Evolutionary conservation across 345 rosid species (phyloP).

Genomic region (Populus tremula): DNA sequence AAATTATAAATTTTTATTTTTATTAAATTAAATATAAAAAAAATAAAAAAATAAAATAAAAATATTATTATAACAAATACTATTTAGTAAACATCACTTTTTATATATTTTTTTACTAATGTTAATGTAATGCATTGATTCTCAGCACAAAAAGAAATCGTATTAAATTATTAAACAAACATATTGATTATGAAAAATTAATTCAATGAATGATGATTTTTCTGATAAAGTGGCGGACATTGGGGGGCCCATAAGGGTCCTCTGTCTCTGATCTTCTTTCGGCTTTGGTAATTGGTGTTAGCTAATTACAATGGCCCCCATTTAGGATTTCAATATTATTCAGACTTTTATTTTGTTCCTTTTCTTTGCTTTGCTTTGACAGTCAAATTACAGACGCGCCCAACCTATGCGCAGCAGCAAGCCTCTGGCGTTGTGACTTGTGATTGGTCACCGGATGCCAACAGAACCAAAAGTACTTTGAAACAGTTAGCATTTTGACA

Average conservation of each 20-base stretch:
- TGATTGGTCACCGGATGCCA: neutral
- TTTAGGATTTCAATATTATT: neutral
- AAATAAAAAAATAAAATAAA: too few relatives aligned
- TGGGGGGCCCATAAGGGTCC: neutral
- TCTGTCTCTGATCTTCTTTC: neutral
- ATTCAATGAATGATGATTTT: conserved; percentile 4
- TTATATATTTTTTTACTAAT: too few relatives aligned
- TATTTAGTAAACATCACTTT: too few relatives aligned
- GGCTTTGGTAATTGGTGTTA: neutral
- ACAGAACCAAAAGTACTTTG: neutral
- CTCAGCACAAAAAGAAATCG: neutral
- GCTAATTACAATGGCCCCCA: neutral
- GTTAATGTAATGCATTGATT: neutral
- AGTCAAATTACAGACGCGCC: neutral
- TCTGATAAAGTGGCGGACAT: conserved; percentile 1
- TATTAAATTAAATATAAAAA: too few relatives aligned
- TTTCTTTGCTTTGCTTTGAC: neutral
- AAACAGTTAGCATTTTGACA: neutral
- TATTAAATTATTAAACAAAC: neutral
- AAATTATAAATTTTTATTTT: too few relatives aligned
- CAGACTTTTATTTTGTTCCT: neutral
- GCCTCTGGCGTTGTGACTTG: neutral
- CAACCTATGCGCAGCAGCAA: neutral
- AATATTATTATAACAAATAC: too few relatives aligned
- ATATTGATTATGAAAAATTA: conserved; percentile 1